These are phyloP conservation scores for Raffaelea deltoideospora DNA, from an alignment of 2,329 filamentous ascomycete species.

Conservation along the genomic window DNA sequence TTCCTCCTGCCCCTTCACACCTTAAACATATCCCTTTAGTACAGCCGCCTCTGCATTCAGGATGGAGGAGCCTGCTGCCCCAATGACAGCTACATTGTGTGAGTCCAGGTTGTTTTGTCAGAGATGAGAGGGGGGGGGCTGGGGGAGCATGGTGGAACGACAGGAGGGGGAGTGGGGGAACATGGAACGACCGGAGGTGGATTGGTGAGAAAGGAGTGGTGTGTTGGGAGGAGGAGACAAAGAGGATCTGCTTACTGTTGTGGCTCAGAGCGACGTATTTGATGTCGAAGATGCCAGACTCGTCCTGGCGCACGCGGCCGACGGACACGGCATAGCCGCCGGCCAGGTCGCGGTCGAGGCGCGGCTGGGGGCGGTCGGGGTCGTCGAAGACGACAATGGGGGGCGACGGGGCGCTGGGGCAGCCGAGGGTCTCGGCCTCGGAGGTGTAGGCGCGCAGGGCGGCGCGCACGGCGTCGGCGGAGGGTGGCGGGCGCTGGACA, in stretches of 20 bases:
- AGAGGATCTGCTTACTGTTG: constrained; percentile 33
- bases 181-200: too few relatives aligned
- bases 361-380: constrained; percentile 76
- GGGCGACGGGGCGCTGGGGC: constrained; percentile 67
- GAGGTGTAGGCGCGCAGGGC: constrained; percentile 69
- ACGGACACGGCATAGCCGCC: constrained; percentile 85
- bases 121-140: too few relatives aligned
- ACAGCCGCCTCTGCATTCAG: constrained; percentile 87
- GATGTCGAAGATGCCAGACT: constrained; percentile 80
- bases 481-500: constrained; percentile 57
- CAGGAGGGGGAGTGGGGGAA: too few relatives aligned
- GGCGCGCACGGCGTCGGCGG: constrained; percentile 58
- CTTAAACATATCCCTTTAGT: constrained; percentile 67
- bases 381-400: constrained; percentile 85
- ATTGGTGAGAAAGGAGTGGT: background rate
- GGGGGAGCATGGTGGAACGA: too few relatives aligned
- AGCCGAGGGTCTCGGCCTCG: constrained; percentile 71
- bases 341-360: constrained; percentile 74
- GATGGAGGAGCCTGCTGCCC: constrained; percentile 90
- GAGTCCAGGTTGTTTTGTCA: constrained; percentile 9
- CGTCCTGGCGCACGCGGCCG: constrained; percentile 71
- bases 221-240: background rate
- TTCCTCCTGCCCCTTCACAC: background rate
- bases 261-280: constrained; percentile 92
- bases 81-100: constrained; percentile 55